Evolutionary conservation across 805 yeast species (phyloP).

Genomic region (Yamadazyma scolyti): DNA sequence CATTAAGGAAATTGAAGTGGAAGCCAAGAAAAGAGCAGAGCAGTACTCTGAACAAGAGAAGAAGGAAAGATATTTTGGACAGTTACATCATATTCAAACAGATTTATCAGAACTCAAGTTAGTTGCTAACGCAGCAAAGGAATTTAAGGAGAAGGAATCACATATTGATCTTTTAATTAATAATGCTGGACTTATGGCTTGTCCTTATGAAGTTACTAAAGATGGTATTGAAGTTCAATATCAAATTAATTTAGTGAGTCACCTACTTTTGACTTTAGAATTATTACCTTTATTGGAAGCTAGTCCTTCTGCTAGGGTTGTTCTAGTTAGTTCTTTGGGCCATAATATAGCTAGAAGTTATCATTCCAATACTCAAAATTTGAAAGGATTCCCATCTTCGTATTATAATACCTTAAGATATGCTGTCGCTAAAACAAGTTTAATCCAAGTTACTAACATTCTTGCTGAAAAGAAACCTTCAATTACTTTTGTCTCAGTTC

Average conservation of each 20-base stretch:
- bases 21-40: constrained; percentile 23
- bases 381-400: constrained; percentile 22
- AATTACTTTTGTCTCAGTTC: constrained; percentile 31
- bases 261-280: constrained; percentile 27
- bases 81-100: constrained; percentile 47
- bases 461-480: constrained; percentile 25
- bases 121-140: constrained; percentile 23
- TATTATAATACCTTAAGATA: constrained; percentile 31
- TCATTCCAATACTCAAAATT: constrained; percentile 19
- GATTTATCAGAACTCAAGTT: constrained; percentile 46
- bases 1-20: constrained; percentile 27
- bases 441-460: constrained; percentile 26
- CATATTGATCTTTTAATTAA: constrained; percentile 31
- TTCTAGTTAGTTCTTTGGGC: constrained; percentile 30
- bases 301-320: constrained; percentile 24
- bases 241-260: constrained; percentile 37
- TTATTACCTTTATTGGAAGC: constrained; percentile 24
- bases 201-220: constrained; percentile 30
- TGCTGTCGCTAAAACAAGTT: constrained; percentile 31
- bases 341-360: constrained; percentile 23
- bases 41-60: constrained; percentile 5
- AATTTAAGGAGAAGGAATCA: constrained; percentile 20
- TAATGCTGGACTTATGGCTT: constrained; percentile 41
- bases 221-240: constrained; percentile 39
- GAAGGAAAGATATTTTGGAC: constrained; percentile 40